Conservation (phyloP, 306 rosid genomes). For the Medicago lupulina region DNA sequence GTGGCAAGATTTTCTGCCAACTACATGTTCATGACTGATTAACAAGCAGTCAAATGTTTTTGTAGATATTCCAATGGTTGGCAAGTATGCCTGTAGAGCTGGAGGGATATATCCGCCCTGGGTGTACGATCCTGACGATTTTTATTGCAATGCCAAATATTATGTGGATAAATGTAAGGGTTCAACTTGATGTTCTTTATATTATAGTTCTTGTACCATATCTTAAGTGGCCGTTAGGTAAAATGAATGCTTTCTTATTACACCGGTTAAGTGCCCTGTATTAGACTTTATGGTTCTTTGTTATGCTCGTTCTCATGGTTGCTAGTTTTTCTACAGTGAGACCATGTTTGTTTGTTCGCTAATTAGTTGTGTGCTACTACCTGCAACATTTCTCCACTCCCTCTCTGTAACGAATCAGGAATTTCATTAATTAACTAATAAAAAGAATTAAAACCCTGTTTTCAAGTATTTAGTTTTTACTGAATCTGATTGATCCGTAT, state of each 20-base stretch:
- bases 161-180: constrained; percentile 91
- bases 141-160: constrained; percentile 88
- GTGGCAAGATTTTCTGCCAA: constrained; percentile 33
- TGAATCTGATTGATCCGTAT: background rate
- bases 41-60: constrained; percentile 47
- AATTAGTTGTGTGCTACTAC: background rate
- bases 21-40: constrained; percentile 44
- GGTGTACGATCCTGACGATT: constrained; percentile 84
- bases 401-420: background rate
- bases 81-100: constrained; percentile 94
- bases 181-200: constrained; percentile 31
- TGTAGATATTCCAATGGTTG: constrained; percentile 97
- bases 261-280: background rate
- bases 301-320: constrained; percentile 1
- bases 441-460: background rate
- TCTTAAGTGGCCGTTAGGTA: constrained; percentile 18
- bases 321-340: constrained; percentile 22
- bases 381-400: constrained; percentile 2
- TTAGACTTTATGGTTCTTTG: constrained; percentile 2
- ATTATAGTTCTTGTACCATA: constrained; percentile 9
- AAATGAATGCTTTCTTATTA: constrained; percentile 22
- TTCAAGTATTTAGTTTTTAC: constrained; percentile 27
- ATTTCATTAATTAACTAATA: constrained; percentile 4
- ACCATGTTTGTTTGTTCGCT: constrained; percentile 8
- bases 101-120: constrained; percentile 99